phyloP scores from a whole-genome alignment of 2,329 filamentous ascomycete genomes.

The Taxawa tesnikishii region DNA sequence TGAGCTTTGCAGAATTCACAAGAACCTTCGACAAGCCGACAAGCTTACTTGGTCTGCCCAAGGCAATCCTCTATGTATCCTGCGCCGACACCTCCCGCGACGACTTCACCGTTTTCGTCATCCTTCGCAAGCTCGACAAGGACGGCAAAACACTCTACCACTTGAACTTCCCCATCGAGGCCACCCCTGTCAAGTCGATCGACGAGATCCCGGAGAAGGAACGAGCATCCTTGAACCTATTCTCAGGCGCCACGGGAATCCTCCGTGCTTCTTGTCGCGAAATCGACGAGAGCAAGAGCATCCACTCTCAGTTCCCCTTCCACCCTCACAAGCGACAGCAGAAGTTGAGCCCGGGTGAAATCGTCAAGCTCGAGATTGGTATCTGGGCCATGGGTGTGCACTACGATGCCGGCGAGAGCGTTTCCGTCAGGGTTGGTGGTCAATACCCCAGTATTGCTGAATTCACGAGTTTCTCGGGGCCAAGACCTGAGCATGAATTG shows the following conservation, averaged over 20 bases:
- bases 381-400: conserved; percentile 34
- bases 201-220: no score
- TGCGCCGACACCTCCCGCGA: conserved; percentile 1
- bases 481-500: conserved; percentile 1
- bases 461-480: neutral
- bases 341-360: conserved; percentile 24
- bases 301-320: conserved; percentile 17
- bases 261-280: conserved; percentile 32
- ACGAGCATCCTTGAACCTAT: neutral
- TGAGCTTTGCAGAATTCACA: conserved; percentile 18
- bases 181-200: neutral
- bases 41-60: conserved; percentile 31
- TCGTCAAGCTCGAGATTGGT: conserved; percentile 33
- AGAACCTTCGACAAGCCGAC: conserved; percentile 26
- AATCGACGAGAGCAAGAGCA: conserved; percentile 13
- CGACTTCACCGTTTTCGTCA: conserved; percentile 2
- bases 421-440: conserved; percentile 1
- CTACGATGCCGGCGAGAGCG: conserved; percentile 26
- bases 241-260: conserved; percentile 4
- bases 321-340: conserved; percentile 28
- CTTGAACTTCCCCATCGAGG: conserved; percentile 1
- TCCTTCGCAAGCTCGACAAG: conserved; percentile 4
- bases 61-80: conserved; percentile 28
- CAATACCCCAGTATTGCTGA: no score
- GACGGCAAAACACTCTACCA: neutral